Evolutionary conservation across 1,139 yeast species (phyloP), one percentile per base, ranked within the genome.

Genomic region (Candida neerlandica): DNA sequence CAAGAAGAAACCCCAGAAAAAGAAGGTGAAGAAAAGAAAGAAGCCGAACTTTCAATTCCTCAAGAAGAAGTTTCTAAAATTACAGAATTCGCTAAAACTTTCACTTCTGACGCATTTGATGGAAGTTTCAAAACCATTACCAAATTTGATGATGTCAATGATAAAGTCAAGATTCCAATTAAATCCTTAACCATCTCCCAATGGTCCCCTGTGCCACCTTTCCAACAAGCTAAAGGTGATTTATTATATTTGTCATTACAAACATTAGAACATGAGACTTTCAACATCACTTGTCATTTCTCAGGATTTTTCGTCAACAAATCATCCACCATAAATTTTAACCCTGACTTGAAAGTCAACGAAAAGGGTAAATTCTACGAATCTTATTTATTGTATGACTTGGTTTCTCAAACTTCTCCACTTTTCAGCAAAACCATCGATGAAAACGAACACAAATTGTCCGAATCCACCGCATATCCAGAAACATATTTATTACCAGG

Each of bases 161-260:
- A 60, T 37, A 56, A 59, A 34, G 59, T 71, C 51, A 67, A 62
- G 50, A 57, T 65, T 21, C 80, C 81, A 27, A 73, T 91, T 53
- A 79, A 76, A 55, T 76, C 85, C 0, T 70, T 87, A 47, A 71
- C 77, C 48, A 65, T 90, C 45, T 88, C 97, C n/a, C 82, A 83
- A 51, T 92, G 97, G 95, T 85, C 89, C 55, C 95, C 96, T 11
- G 90, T 86, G 16, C 91, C 96, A n/a, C 74, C 84, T 5, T 73
- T 78, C 43, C 85, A 80, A 62, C 71, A 73, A 51, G 55, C 78
- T 29, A 81, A 78, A 62, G 99, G 98, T 26, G 96, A 92, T 63
- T 75, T 92, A 61, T 73, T 87, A 52, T 94, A 94, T 66, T 74
- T 94, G 59, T 81, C 82, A 48, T 76, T 83, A 44, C 86, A 82